phyloP scores from a whole-genome alignment of 345 rosid genomes.

The Eucalyptus rudis region DNA sequence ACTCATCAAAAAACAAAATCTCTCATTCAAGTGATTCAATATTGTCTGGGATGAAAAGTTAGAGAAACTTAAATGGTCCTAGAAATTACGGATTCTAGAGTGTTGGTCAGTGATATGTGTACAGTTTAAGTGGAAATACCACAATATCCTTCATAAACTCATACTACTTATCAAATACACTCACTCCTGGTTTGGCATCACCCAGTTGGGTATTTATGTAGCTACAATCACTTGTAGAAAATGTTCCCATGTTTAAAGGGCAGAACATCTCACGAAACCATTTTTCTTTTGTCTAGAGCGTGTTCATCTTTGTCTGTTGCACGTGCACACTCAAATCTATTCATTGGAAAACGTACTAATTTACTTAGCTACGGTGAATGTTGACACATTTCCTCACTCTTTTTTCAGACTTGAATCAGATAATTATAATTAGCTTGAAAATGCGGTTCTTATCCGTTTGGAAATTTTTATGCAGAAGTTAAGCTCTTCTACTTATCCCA shows the following conservation, averaged over 20 bases:
- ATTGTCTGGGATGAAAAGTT: not conserved
- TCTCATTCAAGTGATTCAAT: not conserved
- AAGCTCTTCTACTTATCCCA: not conserved
- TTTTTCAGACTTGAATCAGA: not conserved
- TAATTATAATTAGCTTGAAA: not conserved
- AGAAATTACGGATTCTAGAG: not conserved
- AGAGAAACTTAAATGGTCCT: not conserved
- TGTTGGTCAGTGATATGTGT: not conserved
- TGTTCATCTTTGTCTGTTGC: not conserved
- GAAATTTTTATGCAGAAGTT: not conserved
- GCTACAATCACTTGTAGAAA: not conserved
- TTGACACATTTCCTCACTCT: not conserved
- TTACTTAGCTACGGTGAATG: not conserved
- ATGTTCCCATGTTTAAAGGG: not conserved
- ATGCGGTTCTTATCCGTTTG: not conserved
- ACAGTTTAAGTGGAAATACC: not conserved
- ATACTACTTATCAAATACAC: not conserved
- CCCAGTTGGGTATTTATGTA: not conserved
- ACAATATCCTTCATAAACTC: not conserved
- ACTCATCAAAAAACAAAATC: not conserved
- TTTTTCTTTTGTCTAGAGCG: not conserved
- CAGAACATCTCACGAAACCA: not conserved
- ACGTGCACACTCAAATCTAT: not conserved
- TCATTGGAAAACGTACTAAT: not conserved
- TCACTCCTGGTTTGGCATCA: not conserved